Evolutionary conservation across 1,139 yeast genomes (phyloP).

Genomic region (Magnusiomyces tetraspermus): DNA sequence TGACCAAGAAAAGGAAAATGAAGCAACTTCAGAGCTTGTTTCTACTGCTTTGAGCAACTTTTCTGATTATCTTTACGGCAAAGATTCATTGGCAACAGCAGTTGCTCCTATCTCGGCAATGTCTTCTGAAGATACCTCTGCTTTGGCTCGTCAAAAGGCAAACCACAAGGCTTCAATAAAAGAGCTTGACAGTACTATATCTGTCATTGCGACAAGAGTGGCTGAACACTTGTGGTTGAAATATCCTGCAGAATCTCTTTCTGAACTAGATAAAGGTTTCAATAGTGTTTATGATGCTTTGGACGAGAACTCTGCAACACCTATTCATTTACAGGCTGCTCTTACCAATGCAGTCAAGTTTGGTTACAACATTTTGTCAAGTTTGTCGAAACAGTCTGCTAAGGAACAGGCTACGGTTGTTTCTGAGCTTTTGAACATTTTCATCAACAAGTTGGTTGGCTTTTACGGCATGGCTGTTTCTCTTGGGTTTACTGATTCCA

Average conservation of each 20-base stretch:
- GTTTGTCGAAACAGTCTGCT: background rate
- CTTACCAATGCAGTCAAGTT: background rate
- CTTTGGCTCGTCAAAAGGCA: background rate
- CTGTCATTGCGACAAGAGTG: background rate
- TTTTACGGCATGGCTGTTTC: background rate
- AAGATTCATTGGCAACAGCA: background rate
- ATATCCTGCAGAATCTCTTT: background rate
- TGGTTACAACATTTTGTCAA: background rate
- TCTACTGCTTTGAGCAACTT: background rate
- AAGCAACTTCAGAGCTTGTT: background rate
- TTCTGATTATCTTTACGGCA: background rate
- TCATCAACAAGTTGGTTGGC: background rate
- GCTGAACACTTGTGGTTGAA: background rate
- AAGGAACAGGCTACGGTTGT: background rate
- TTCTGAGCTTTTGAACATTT: background rate
- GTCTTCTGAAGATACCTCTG: background rate
- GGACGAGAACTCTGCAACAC: background rate
- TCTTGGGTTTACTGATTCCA: background rate
- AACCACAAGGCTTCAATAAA: background rate
- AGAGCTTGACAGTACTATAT: background rate
- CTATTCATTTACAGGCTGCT: background rate
- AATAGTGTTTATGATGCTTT: background rate
- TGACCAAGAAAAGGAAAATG: background rate
- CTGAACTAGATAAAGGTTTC: background rate
- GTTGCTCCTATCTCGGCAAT: background rate